Percentiles rank a stretch among this genome's conserved stretches.
These are phyloP conservation scores for Lomentospora prolificans DNA, from an alignment of 2,329 filamentous ascomycete genomes.

Conservation along the genomic window DNA sequence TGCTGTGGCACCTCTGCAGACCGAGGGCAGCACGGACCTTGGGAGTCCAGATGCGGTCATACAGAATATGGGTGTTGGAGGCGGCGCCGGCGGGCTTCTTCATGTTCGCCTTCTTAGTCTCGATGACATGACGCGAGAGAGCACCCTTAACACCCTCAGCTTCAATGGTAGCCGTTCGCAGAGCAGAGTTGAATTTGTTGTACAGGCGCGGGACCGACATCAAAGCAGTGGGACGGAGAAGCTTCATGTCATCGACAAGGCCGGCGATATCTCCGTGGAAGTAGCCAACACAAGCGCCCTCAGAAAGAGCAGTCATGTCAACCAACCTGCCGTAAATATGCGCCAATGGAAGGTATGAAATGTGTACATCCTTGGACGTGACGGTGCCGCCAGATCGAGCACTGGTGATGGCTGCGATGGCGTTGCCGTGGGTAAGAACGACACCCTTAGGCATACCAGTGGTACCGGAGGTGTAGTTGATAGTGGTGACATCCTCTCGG, in stretches of 20 bases:
- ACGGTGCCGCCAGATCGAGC: constrained; percentile 47
- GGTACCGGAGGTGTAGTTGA: constrained; percentile 85
- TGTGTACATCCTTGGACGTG: constrained; percentile 47
- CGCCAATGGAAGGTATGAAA: constrained; percentile 86
- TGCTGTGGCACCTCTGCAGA: constrained; percentile 58
- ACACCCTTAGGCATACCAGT: constrained; percentile 79
- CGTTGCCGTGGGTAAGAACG: constrained; percentile 70
- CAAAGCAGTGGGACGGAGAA: constrained; percentile 72
- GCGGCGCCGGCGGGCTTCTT: constrained; percentile 61
- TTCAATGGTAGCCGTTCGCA: constrained; percentile 70
- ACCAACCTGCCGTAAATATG: constrained; percentile 86
- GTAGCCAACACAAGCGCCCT: constrained; percentile 71
- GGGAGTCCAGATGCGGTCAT: constrained; percentile 81
- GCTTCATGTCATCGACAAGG: constrained; percentile 83
- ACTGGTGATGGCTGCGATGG: constrained; percentile 60
- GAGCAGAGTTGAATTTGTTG: constrained; percentile 79
- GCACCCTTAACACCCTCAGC: constrained; percentile 71
- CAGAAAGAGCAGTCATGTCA: constrained; percentile 65
- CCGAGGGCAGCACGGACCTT: constrained; percentile 81
- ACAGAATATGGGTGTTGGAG: constrained; percentile 68
- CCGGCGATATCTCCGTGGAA: constrained; percentile 87
- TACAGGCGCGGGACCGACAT: constrained; percentile 84
- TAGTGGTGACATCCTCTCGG: constrained; percentile 71
- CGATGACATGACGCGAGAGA: constrained; percentile 69
- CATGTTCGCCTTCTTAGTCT: constrained; percentile 71